phyloP scores from a whole-genome alignment of 2,329 filamentous ascomycete genomes.

The Epichloe sylvatica region DNA sequence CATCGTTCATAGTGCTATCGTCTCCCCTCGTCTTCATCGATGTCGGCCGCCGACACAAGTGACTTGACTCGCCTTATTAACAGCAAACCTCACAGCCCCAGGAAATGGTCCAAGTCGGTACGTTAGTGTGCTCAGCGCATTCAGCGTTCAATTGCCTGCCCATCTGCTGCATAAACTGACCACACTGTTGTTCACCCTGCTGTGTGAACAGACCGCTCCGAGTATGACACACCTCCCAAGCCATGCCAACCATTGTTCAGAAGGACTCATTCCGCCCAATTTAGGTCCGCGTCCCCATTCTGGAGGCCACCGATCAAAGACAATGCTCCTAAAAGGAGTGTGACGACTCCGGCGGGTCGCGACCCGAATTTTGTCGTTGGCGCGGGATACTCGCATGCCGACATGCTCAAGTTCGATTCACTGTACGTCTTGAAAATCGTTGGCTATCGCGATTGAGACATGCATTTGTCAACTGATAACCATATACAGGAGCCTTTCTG shows the following conservation, averaged over 20 bases:
- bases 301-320: slow-evolving; percentile 54
- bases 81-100: slow-evolving; percentile 35
- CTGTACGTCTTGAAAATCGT: slow-evolving; percentile 38
- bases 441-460: background rate
- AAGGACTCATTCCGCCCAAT: slow-evolving; percentile 7
- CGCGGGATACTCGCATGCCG: slow-evolving; percentile 89
- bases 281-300: slow-evolving; percentile 75
- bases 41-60: background rate
- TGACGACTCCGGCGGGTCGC: slow-evolving; percentile 26
- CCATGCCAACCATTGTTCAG: slow-evolving; percentile 14
- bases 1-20: background rate
- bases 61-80: slow-evolving; percentile 15
- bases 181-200: slow-evolving; percentile 9
- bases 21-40: background rate
- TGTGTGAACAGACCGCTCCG: slow-evolving; percentile 39
- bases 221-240: slow-evolving; percentile 33
- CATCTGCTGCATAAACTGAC: background rate
- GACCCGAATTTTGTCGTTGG: slow-evolving; percentile 70
- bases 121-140: slow-evolving; percentile 15
- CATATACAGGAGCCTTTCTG: slow-evolving; percentile 40
- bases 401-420: slow-evolving; percentile 77
- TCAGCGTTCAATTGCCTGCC: background rate
- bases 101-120: slow-evolving; percentile 99
- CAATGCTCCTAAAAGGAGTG: slow-evolving; percentile 35
- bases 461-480: background rate